Base-by-base conservation (phyloP, 176 grass and related monocot species). In the Tillandsia fasciculata region DNA sequence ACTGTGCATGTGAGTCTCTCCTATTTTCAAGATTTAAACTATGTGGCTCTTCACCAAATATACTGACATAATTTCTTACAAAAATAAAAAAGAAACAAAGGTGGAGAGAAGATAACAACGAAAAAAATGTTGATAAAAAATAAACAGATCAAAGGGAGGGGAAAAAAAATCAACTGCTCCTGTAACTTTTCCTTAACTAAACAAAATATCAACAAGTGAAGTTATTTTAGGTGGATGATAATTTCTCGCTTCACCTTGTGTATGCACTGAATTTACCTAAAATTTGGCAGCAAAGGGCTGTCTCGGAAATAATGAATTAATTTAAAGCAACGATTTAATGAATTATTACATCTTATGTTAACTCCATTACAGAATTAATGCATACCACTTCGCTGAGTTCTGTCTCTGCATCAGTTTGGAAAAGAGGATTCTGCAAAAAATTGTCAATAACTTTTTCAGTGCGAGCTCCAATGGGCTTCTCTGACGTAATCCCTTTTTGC, bases 361-460 rank as follows among this genome's bases (percentile, higher is more conserved):
- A 70, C 0, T 64, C 17, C 4, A 71, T 68, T 73, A 64, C 59
- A 26, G 72, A 53, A 74, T 53, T 66, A 63, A 53, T 15, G 48
- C 66, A 8, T 85, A 92, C 93, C 26, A 74, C 58, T 79, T 90
- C 71, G 65, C 71, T 76, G 69, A 68, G 50, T 10, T 82, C 52
- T 13, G 47, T 61, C 63, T 71, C 70, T 52, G 56, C 67, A 58
- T 87, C 83, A 51, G 71, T 72, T 83, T 81, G 65, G 77, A 97
- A 78, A 76, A 96, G 51, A 1, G 92, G 84, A 78, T 71, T 83
- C 70, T 87, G 89, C 61, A 87, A 79, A 78, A 96, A 89, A 68
- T 82, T 81, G 14, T 79, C 42, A 65, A 97, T 75, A 27, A 90
- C 86, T 53, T 92, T 92, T 78, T 97, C 83, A 72, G 89, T 90